Evolutionary conservation across 116 monocot genomes (phyloP), one percentile per base, ranked within the genome.

Genomic region (Trichopus zeylanicus): DNA sequence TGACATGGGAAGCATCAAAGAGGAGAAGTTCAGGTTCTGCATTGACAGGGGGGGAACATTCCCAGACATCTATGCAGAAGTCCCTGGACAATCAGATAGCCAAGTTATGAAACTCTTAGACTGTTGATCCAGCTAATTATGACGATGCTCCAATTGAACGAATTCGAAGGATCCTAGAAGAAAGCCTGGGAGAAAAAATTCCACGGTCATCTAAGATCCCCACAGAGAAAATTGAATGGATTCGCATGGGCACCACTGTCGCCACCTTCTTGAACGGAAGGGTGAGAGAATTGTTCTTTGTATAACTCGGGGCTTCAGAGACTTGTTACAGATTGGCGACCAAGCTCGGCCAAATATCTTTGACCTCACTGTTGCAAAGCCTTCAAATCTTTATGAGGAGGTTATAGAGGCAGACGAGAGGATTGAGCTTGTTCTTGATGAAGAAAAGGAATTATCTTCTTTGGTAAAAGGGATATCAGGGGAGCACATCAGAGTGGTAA

Each of bases 31-130:
- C 22, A 78, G 84, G 56, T 97, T 97, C 37, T 97, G 95, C 79
- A 87, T 97, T 19, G 95, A 97, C 62, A 78, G 95, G 66, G 95
- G 95, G 25, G 95, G 95, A 15, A 97, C 95, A 3, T 97, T 97
- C 75, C 90, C 95, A 5, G 95, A 97, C 70, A 80, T 97, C 58
- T 97, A 90, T 63, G 91, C 95, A 3, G 91, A 97, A 56, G 72
- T 84, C 25, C 95, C 95, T 1, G 90, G 87, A 21, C 70, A 48
- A 27, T 68, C 61, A 7, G 84, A 83, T 9, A 66, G 84, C 51
- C 73, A 55, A 49, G 87, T 84, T 1, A 76, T 86, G 75, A 97
- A 97, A 64, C 91, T 97, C 23, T 66, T 97, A n/a, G 20, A 87
- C 91, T 1, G 91, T 97, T 9, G 91, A 97, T 62, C 95, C 95